Evolutionary conservation across 768 basidiomycete genomes (phyloP).

Genomic region (Dentipellis sp.): DNA sequence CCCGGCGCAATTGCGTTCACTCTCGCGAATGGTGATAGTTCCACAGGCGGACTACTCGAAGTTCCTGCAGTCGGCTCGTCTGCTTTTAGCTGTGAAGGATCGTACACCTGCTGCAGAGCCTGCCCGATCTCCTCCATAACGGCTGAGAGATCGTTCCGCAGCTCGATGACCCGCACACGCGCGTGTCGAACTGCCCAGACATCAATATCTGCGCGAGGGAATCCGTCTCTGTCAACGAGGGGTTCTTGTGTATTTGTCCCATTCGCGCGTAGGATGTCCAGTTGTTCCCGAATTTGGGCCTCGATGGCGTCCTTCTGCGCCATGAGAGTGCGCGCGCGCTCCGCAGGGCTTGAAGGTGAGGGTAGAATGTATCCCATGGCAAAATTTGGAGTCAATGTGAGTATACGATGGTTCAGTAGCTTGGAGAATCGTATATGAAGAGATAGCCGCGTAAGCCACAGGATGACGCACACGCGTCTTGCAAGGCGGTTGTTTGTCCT

Average conservation of each 20-base stretch:
- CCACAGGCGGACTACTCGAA: background rate
- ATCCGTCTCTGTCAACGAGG: conserved; percentile 81
- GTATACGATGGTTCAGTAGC: background rate
- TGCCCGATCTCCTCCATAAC: conserved; percentile 60
- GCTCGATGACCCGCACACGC: conserved; percentile 66
- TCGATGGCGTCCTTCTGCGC: conserved; percentile 65
- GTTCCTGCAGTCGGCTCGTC: conserved; percentile 6
- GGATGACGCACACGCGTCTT: background rate
- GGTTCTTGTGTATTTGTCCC: conserved; percentile 58
- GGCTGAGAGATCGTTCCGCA: conserved; percentile 67
- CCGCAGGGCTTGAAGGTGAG: conserved; percentile 26
- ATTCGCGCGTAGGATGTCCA: conserved; percentile 55
- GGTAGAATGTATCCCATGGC: conserved; percentile 14
- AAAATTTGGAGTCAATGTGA: background rate
- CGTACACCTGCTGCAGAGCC: conserved; percentile 63
- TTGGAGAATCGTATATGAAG: background rate
- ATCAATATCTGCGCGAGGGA: conserved; percentile 82
- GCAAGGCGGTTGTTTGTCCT: background rate
- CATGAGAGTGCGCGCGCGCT: conserved; percentile 57
- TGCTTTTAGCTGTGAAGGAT: conserved; percentile 24
- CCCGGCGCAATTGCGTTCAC: conserved; percentile 73
- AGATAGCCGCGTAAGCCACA: background rate
- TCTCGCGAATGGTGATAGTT: conserved; percentile 58
- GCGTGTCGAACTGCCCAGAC: conserved; percentile 71
- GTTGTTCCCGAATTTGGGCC: conserved; percentile 53